A percentile compares a stretch with the other conserved stretches of the same genome.
phyloP scores from a whole-genome alignment of 495 filamentous ascomycete species.

The Penicillium verhagenii region DNA sequence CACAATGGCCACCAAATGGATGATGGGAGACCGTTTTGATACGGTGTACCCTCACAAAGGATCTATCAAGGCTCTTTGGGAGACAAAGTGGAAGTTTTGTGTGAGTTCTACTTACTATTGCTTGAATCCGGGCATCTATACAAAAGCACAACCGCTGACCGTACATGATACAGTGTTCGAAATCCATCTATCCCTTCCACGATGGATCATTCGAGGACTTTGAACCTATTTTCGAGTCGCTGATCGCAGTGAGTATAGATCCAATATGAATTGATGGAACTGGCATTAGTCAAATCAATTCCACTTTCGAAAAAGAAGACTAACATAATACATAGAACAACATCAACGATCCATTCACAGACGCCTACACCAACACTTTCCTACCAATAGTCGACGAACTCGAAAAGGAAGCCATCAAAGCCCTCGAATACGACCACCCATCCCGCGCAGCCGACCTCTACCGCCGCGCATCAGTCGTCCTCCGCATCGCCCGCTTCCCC shows the following conservation, averaged over 20 bases:
- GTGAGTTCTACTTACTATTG: slow-evolving; percentile 37
- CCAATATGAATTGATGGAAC: neutral
- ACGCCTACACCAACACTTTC: slow-evolving; percentile 63
- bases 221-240: slow-evolving; percentile 62
- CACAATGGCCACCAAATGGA: slow-evolving; percentile 31
- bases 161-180: slow-evolving; percentile 46
- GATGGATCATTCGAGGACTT: slow-evolving; percentile 71
- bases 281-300: neutral
- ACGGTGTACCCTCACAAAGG: slow-evolving; percentile 59
- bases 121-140: neutral
- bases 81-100: slow-evolving; percentile 75
- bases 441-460: slow-evolving; percentile 60
- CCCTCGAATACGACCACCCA: slow-evolving; percentile 40
- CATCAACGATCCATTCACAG: slow-evolving; percentile 62
- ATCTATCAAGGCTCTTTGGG: slow-evolving; percentile 73
- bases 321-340: slow-evolving; percentile 40
- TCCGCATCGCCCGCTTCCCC: slow-evolving; percentile 74
- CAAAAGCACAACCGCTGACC: slow-evolving; percentile 7
- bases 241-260: slow-evolving; percentile 52
- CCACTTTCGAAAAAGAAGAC: neutral
- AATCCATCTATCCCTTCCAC: slow-evolving; percentile 77
- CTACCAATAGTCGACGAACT: slow-evolving; percentile 57
- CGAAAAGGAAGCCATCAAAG: slow-evolving; percentile 45
- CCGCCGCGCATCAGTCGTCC: slow-evolving; percentile 67
- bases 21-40: slow-evolving; percentile 38